Evolutionary conservation across 805 yeast species (phyloP).

Genomic region (Sugiyamaella smithiae): DNA sequence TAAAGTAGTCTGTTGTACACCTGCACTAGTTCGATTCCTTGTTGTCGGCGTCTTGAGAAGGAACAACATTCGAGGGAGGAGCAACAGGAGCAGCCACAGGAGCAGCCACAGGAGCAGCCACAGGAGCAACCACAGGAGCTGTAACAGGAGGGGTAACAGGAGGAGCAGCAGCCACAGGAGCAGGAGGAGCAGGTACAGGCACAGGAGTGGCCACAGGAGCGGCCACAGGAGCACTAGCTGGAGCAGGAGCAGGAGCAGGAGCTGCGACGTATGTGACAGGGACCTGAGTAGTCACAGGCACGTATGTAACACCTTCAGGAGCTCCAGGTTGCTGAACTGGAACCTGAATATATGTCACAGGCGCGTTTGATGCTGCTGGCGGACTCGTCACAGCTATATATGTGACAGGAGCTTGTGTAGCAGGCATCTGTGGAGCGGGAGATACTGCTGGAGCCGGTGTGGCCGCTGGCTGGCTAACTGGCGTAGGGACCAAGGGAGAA

Average conservation of each 20-base stretch:
- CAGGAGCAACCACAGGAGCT: too few relatives aligned
- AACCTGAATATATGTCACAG: not conserved
- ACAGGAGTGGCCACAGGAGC: constrained; percentile 12
- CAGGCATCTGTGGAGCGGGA: not conserved
- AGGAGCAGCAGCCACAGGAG: too few relatives aligned
- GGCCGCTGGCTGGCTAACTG: not conserved
- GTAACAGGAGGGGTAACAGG: too few relatives aligned
- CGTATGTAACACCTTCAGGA: not conserved
- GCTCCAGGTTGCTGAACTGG: constrained; percentile 5
- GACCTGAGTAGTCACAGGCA: not conserved
- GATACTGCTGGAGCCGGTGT: not conserved
- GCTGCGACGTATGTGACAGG: constrained; percentile 1
- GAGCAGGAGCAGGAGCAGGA: constrained; percentile 11
- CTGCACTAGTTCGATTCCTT: too few relatives aligned
- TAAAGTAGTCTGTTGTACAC: too few relatives aligned
- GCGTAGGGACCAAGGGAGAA: not conserved
- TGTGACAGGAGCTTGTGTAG: not conserved
- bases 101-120: too few relatives aligned
- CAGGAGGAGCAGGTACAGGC: constrained; percentile 1
- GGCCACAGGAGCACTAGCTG: constrained; percentile 1
- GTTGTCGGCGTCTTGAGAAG: too few relatives aligned
- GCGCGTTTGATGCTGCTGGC: not conserved
- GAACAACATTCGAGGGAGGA: too few relatives aligned
- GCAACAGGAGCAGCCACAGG: too few relatives aligned
- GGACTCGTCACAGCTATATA: not conserved